A percentile compares a stretch with the other conserved stretches of the same genome.
Evolutionary conservation across 1,284 basidiomycete species (phyloP).

Genomic region (Ustilago xerochloae): DNA sequence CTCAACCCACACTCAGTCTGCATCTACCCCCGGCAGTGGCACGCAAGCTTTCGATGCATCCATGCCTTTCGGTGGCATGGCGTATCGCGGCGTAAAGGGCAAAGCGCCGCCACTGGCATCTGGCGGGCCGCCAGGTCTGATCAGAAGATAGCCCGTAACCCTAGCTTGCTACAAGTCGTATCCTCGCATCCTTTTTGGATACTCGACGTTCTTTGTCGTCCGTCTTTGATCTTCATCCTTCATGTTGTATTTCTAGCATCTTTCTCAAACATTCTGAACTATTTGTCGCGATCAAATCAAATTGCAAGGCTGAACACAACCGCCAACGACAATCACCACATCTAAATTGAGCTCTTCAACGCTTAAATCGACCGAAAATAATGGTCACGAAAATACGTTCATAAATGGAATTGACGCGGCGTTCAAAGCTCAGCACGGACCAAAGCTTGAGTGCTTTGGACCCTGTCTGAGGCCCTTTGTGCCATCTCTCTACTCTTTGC

Average conservation of each 20-base stretch:
- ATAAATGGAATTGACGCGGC: background rate
- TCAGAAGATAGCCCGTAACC: conserved; percentile 11
- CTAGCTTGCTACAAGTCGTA: background rate
- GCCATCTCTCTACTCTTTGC: background rate
- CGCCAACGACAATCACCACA: background rate
- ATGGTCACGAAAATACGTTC: background rate
- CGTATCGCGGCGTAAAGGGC: conserved; percentile 42
- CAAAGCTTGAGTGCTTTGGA: conserved; percentile 8
- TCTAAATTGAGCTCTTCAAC: too few species aligned
- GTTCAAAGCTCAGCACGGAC: conserved; percentile 13
- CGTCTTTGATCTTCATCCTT: conserved; percentile 5
- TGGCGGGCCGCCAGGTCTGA: conserved; percentile 27
- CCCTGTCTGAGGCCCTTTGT: conserved; percentile 25
- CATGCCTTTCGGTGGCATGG: conserved; percentile 39
- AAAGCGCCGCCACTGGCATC: conserved; percentile 38
- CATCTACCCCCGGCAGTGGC: background rate
- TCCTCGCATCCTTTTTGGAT: background rate
- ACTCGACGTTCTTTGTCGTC: background rate
- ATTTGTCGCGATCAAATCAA: background rate
- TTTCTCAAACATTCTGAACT: background rate
- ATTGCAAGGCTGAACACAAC: background rate
- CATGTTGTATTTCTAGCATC: conserved; percentile 36
- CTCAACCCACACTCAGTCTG: background rate
- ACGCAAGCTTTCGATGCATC: conserved; percentile 14
- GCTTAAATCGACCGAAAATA: too few species aligned